These are phyloP conservation scores for Yamadazyma epiphylla DNA, from an alignment of 1,139 yeast species.

Conservation along the genomic window DNA sequence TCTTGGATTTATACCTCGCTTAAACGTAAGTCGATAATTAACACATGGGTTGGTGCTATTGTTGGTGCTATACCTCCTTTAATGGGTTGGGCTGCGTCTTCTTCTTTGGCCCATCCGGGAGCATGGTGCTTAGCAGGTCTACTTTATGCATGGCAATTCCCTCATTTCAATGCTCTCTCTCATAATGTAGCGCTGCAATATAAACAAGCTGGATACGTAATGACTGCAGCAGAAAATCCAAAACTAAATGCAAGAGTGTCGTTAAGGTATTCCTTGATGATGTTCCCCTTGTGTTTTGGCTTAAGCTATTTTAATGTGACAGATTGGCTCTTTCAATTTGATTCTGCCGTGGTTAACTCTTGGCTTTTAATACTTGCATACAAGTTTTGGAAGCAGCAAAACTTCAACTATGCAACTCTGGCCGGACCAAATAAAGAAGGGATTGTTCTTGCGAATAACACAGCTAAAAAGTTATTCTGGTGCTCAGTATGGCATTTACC, in stretches of 20 bases:
- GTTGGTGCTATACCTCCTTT: conserved; percentile 98
- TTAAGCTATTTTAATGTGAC: conserved; percentile 75
- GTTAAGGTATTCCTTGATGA: conserved; percentile 75
- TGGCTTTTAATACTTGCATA: conserved; percentile 83
- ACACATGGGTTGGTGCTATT: conserved; percentile 98
- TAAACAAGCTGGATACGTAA: conserved; percentile 88
- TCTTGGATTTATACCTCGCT: conserved; percentile 90
- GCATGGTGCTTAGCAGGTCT: conserved; percentile 93
- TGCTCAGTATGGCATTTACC: conserved; percentile 95
- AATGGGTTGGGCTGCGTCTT: conserved; percentile 99
- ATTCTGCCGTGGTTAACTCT: conserved; percentile 75
- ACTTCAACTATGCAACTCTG: conserved; percentile 43
- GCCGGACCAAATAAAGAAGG: conserved; percentile 50
- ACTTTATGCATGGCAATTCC: conserved; percentile 97
- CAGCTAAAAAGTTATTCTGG: conserved; percentile 87
- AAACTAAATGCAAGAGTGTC: conserved; percentile 90
- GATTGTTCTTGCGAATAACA: conserved; percentile 51
- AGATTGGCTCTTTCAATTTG: conserved; percentile 75
- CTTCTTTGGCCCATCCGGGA: conserved; percentile 78
- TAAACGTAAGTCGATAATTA: conserved; percentile 76
- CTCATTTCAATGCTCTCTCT: conserved; percentile 91
- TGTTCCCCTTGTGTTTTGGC: conserved; percentile 93
- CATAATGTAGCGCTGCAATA: conserved; percentile 88
- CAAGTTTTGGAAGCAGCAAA: conserved; percentile 80
- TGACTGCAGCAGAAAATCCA: conserved; percentile 95